Conservation (phyloP, 2,329 filamentous ascomycete genomes). For the Apiospora koreana region DNA sequence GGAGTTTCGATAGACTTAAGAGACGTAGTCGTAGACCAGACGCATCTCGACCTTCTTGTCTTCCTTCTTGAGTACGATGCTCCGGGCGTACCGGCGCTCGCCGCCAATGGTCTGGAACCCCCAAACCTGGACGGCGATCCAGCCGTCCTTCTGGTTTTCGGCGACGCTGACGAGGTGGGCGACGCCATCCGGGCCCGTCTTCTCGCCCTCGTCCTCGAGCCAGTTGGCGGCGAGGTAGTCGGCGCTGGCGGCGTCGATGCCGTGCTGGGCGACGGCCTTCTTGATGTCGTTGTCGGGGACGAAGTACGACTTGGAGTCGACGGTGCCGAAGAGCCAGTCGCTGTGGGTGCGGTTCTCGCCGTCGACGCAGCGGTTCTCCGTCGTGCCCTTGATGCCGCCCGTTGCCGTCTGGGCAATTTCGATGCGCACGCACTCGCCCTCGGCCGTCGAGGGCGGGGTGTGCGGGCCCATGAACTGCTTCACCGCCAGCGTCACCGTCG, state of each 20-base stretch:
- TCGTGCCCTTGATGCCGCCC: constrained; percentile 68
- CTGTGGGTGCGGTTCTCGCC: constrained; percentile 59
- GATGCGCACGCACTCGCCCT: constrained; percentile 57
- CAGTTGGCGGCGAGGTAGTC: constrained; percentile 60
- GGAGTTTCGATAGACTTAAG: neutral
- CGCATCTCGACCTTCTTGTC: constrained; percentile 48
- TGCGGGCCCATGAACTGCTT: constrained; percentile 53
- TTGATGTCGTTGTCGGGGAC: constrained; percentile 53
- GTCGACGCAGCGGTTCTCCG: constrained; percentile 57
- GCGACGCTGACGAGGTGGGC: constrained; percentile 68
- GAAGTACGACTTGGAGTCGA: constrained; percentile 62
- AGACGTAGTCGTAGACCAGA: constrained; percentile 56
- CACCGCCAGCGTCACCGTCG: constrained; percentile 67
- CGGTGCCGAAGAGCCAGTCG: constrained; percentile 78
- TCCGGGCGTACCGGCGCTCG: constrained; percentile 53
- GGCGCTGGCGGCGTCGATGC: constrained; percentile 56
- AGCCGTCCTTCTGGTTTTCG: constrained; percentile 50
- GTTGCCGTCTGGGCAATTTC: constrained; percentile 72
- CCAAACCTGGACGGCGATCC: constrained; percentile 61
- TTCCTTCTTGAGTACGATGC: constrained; percentile 55
- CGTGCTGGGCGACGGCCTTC: constrained; percentile 57
- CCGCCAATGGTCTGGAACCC: constrained; percentile 58
- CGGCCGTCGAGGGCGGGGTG: constrained; percentile 38
- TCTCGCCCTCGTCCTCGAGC: constrained; percentile 53
- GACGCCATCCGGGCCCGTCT: constrained; percentile 56